phyloP scores from a whole-genome alignment of 139 green algal genomes.

The Closterium sp. region DNA sequence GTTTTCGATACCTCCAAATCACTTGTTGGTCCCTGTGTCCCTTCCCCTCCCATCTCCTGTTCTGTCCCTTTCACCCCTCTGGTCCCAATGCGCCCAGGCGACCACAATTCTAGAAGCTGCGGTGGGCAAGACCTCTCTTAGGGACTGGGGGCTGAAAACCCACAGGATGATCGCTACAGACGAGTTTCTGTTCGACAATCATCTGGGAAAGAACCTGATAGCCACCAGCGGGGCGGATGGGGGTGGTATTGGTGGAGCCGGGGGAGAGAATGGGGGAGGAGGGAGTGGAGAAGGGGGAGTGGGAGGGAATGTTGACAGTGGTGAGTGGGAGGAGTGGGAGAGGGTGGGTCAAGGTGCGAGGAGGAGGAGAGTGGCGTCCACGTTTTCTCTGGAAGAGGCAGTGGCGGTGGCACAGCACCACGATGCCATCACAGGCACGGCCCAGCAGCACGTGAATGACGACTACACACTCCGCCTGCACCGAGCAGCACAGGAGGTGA shows the following conservation, averaged over 20 bases:
- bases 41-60: neutral
- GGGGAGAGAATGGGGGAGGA: neutral
- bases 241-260: neutral
- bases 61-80: neutral
- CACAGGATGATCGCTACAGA: conserved; percentile 8
- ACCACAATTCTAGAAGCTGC: neutral
- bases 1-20: no score
- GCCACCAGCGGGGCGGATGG: conserved; percentile 18
- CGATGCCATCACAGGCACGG: conserved; percentile 81
- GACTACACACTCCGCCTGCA: conserved; percentile 66
- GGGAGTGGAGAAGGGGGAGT: neutral
- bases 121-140: neutral
- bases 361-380: conserved; percentile 30
- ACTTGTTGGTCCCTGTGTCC: no score
- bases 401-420: conserved; percentile 79
- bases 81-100: neutral
- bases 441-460: conserved; percentile 78
- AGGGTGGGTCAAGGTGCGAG: conserved; percentile 59
- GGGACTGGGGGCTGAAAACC: neutral
- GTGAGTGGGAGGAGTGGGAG: conserved; percentile 60
- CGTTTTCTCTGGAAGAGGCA: conserved; percentile 64
- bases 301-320: neutral
- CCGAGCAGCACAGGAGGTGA: neutral
- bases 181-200: neutral
- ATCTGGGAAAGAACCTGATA: neutral